These are phyloP conservation scores for Ustilago trichophora DNA, from an alignment of 1,284 basidiomycete species.

Conservation along the genomic window DNA sequence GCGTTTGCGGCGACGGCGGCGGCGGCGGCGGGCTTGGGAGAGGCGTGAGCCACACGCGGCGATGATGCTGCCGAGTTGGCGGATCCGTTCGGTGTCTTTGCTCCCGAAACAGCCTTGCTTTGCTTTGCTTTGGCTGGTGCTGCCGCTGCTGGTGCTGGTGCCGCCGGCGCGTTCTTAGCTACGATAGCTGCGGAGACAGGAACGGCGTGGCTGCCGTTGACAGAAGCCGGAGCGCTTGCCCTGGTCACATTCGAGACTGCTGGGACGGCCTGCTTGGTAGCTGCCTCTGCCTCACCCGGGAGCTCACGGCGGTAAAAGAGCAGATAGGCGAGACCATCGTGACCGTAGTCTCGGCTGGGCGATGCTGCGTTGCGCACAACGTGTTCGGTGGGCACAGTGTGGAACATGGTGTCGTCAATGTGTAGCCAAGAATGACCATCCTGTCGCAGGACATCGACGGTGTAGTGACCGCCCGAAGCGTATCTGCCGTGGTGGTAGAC, in stretches of 20 bases:
- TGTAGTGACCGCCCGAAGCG: constrained; percentile 94
- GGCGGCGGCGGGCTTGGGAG: constrained; percentile 4
- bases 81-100: constrained; percentile 10
- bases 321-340: constrained; percentile 76
- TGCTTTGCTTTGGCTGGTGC: constrained; percentile 20
- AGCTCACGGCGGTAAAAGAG: constrained; percentile 76
- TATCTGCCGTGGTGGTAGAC: constrained; percentile 93
- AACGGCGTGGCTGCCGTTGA: constrained; percentile 14
- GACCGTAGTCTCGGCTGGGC: constrained; percentile 58
- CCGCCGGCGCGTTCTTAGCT: too few relatives aligned
- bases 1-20: constrained; percentile 1
- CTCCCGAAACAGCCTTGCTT: constrained; percentile 5
- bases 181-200: background rate
- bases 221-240: background rate
- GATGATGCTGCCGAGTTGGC: constrained; percentile 23
- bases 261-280: background rate
- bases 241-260: background rate
- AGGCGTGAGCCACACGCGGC: constrained; percentile 17
- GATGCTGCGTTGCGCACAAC: constrained; percentile 73
- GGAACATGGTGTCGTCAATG: constrained; percentile 81
- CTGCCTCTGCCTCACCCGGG: constrained; percentile 15
- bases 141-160: too few relatives aligned
- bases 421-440: constrained; percentile 81
- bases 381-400: constrained; percentile 78
- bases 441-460: constrained; percentile 86